Percentiles rank a stretch among this genome's conserved stretches.
These are phyloP conservation scores for Medicago lupulina DNA, from an alignment of 306 rosid species.

Conservation along the genomic window DNA sequence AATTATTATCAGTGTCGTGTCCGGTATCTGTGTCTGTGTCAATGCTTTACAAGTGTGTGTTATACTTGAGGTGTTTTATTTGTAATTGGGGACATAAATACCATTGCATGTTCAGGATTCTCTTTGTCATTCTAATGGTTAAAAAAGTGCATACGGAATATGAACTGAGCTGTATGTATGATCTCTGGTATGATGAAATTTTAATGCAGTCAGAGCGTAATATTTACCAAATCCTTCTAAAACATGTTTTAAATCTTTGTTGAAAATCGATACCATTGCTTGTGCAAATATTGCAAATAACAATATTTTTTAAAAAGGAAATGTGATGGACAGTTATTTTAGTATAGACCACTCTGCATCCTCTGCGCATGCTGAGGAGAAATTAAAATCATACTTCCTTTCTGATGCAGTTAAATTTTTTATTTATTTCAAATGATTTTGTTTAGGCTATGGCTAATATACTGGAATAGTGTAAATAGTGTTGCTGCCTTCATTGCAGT, in stretches of 20 bases:
- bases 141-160: neutral
- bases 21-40: too few species aligned
- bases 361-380: constrained; percentile 20
- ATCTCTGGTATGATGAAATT: neutral
- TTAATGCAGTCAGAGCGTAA: too few species aligned
- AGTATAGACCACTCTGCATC: constrained; percentile 3
- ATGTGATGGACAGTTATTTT: neutral
- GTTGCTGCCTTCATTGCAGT: neutral
- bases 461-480: constrained; percentile 10
- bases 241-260: neutral
- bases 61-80: constrained; percentile 7
- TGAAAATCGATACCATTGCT: neutral
- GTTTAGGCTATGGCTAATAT: constrained; percentile 17
- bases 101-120: neutral
- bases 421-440: constrained; percentile 1
- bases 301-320: neutral
- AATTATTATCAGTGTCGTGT: too few species aligned
- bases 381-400: neutral
- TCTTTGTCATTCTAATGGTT: constrained; percentile 17
- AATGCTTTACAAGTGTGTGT: neutral
- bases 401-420: neutral
- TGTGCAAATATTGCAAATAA: constrained; percentile 7
- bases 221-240: neutral
- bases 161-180: neutral
- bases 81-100: constrained; percentile 1